These are phyloP conservation scores for Trifolium pratense DNA, from an alignment of 306 rosid species.

Conservation along the genomic window DNA sequence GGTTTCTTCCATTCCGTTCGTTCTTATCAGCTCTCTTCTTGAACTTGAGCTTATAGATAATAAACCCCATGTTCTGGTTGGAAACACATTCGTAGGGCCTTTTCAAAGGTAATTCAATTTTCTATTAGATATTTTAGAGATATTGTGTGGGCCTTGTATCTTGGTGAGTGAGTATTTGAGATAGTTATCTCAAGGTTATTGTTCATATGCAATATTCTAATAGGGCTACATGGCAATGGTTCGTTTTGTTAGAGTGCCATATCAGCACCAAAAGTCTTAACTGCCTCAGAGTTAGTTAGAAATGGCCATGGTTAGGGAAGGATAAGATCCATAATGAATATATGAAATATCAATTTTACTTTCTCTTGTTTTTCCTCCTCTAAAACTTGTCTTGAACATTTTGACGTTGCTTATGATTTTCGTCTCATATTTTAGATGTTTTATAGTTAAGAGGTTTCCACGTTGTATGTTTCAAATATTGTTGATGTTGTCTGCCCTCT, in stretches of 20 bases:
- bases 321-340: background rate
- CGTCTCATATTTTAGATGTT: background rate
- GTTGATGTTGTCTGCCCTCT: background rate
- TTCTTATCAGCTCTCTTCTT: background rate
- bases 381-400: background rate
- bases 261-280: background rate
- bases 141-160: background rate
- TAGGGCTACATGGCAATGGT: background rate
- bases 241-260: background rate
- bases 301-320: background rate
- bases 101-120: no score
- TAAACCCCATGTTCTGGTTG: no score
- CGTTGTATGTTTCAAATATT: background rate
- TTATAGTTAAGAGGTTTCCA: background rate
- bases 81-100: no score
- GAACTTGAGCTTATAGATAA: background rate
- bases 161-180: background rate
- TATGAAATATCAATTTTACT: constrained; percentile 1
- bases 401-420: constrained; percentile 6
- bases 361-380: background rate
- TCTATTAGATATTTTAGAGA: constrained; percentile 12
- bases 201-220: background rate
- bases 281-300: background rate
- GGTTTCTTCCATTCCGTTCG: background rate
- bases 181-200: background rate